A percentile compares a stretch with the other conserved stretches of the same genome.
Evolutionary conservation across 1,139 yeast genomes (phyloP).

Genomic region (Hyphopichia wangnamkhiaoensis): DNA sequence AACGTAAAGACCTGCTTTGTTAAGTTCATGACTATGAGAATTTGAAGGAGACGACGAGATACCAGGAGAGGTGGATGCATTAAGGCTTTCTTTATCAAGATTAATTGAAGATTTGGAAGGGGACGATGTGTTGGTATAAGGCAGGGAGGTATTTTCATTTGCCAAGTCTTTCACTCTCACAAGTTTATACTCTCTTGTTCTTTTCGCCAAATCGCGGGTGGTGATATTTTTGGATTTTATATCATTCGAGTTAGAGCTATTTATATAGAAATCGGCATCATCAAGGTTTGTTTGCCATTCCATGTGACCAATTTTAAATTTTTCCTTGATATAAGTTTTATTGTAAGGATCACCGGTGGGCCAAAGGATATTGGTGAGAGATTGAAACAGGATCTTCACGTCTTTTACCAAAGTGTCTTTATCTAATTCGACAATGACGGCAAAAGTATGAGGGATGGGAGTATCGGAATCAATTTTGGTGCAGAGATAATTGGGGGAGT

Average conservation of each 20-base stretch:
- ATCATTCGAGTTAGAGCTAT: slow-evolving; percentile 37
- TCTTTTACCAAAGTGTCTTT: slow-evolving; percentile 35
- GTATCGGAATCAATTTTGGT: slow-evolving; percentile 42
- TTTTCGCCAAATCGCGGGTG: slow-evolving; percentile 35
- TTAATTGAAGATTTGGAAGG: not conserved
- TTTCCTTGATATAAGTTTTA: slow-evolving; percentile 41
- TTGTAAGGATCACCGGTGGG: slow-evolving; percentile 56
- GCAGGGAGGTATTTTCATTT: slow-evolving; percentile 8
- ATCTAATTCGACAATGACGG: slow-evolving; percentile 40
- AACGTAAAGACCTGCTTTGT: slow-evolving; percentile 77
- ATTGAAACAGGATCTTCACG: slow-evolving; percentile 34
- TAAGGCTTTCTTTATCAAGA: not conserved
- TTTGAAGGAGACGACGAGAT: slow-evolving; percentile 1
- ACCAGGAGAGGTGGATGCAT: not conserved
- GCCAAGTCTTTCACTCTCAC: slow-evolving; percentile 22
- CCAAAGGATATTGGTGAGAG: slow-evolving; percentile 48
- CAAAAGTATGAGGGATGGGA: slow-evolving; percentile 51
- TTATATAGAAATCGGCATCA: slow-evolving; percentile 52
- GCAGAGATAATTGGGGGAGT: slow-evolving; percentile 41
- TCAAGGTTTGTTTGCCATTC: slow-evolving; percentile 47
- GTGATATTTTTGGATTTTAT: slow-evolving; percentile 27
- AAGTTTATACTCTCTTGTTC: slow-evolving; percentile 39
- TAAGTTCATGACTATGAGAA: slow-evolving; percentile 12
- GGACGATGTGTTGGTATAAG: not conserved
- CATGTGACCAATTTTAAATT: slow-evolving; percentile 48